Conservation (phyloP, 441 rosid species). For the Erysimum cheiri region DNA sequence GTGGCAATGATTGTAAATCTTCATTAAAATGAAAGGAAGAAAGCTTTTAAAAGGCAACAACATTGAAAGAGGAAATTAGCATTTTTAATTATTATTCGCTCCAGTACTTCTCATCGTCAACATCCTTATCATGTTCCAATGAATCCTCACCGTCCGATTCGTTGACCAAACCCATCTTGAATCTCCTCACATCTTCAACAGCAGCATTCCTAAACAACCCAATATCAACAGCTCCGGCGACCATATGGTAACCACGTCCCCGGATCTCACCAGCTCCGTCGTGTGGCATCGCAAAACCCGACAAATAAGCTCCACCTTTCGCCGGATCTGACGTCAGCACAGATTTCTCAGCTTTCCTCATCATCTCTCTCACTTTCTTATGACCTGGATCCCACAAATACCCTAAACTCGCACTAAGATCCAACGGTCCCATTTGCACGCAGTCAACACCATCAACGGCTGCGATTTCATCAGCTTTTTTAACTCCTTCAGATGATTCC, state of each 20-base stretch:
- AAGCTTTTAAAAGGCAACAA: too few species aligned
- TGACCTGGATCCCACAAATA: constrained; percentile 95
- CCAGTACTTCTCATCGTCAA: constrained; percentile 78
- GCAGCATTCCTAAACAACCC: constrained; percentile 76
- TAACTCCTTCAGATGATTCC: constrained; percentile 73
- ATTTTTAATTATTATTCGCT: constrained; percentile 50
- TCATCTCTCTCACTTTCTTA: constrained; percentile 76
- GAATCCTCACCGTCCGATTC: constrained; percentile 55
- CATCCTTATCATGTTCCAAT: constrained; percentile 49
- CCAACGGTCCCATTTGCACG: constrained; percentile 95
- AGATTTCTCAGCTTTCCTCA: constrained; percentile 73
- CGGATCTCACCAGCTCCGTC: constrained; percentile 60
- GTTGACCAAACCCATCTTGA: constrained; percentile 58
- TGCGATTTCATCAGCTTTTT: constrained; percentile 74
- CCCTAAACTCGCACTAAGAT: constrained; percentile 88
- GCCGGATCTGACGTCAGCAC: constrained; percentile 57
- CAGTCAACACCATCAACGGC: constrained; percentile 92
- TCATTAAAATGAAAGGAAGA: background rate
- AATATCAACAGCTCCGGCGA: constrained; percentile 74
- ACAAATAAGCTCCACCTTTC: constrained; percentile 66
- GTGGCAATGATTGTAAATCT: constrained; percentile 35
- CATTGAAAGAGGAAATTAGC: constrained; percentile 20
- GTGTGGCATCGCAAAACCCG: constrained; percentile 82
- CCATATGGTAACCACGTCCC: constrained; percentile 80
- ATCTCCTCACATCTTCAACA: constrained; percentile 79